Percentiles rank a stretch among this genome's conserved stretches.
These are phyloP conservation scores for Cicer arietinum DNA, from an alignment of 306 rosid species.

Conservation along the genomic window DNA sequence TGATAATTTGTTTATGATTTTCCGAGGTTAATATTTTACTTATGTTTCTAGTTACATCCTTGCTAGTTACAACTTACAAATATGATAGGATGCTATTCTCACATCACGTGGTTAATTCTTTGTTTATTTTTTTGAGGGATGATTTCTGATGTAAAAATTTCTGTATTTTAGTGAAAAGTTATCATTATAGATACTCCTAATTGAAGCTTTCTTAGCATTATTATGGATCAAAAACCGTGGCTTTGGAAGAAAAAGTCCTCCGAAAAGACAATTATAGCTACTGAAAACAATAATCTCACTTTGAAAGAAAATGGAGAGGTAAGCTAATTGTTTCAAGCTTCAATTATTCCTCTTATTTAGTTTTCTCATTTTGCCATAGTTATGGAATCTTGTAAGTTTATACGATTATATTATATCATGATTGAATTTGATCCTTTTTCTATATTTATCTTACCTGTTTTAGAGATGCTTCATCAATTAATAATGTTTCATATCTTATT, in stretches of 20 bases:
- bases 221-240: slow-evolving; percentile 84
- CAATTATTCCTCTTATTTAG: slow-evolving; percentile 7
- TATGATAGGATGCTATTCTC: too few relatives aligned
- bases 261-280: slow-evolving; percentile 58
- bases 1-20: slow-evolving; percentile 19
- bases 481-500: slow-evolving; percentile 19
- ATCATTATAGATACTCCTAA: slow-evolving; percentile 10
- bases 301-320: slow-evolving; percentile 74
- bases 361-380: neutral
- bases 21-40: neutral
- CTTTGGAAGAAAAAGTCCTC: slow-evolving; percentile 83
- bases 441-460: slow-evolving; percentile 12
- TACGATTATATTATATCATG: slow-evolving; percentile 27
- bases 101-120: neutral
- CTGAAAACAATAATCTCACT: slow-evolving; percentile 52
- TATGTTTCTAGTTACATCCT: neutral
- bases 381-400: slow-evolving; percentile 17
- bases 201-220: slow-evolving; percentile 39
- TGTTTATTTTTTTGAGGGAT: slow-evolving; percentile 14
- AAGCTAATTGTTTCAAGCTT: neutral
- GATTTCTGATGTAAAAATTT: slow-evolving; percentile 8
- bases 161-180: slow-evolving; percentile 2
- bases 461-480: slow-evolving; percentile 17
- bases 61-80: too few relatives aligned
- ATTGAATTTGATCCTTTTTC: slow-evolving; percentile 16